Evolutionary conservation across 2,329 filamentous ascomycete genomes (phyloP).

Genomic region (Fusarium caatingaense): DNA sequence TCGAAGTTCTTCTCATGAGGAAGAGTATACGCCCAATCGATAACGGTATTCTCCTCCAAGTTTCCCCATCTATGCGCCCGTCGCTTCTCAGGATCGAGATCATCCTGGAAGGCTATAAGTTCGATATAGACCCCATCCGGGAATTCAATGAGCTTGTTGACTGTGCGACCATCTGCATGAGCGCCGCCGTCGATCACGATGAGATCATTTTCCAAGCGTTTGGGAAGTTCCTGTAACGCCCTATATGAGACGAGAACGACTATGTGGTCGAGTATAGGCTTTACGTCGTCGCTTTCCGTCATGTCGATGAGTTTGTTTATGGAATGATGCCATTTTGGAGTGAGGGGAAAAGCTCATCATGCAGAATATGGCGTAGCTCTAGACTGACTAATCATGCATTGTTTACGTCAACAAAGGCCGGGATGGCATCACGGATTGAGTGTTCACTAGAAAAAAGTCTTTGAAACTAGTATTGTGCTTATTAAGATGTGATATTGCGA

Average conservation of each 20-base stretch:
- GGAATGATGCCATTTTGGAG: neutral
- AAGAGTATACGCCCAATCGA: constrained; percentile 36
- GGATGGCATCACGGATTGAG: neutral
- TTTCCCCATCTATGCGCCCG: constrained; percentile 27
- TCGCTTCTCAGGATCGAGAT: constrained; percentile 17
- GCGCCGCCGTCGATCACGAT: constrained; percentile 27
- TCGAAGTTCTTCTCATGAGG: constrained; percentile 10
- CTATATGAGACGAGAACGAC: constrained; percentile 25
- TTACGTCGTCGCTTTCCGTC: neutral
- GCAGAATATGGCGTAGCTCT: neutral
- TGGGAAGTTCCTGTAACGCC: constrained; percentile 16
- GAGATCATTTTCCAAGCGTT: constrained; percentile 1
- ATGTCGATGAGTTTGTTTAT: neutral
- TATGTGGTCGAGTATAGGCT: constrained; percentile 27
- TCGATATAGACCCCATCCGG: constrained; percentile 31
- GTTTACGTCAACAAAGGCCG: neutral
- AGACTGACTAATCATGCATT: neutral
- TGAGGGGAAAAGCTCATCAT: neutral
- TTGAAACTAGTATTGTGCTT: neutral
- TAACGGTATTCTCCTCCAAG: constrained; percentile 10
- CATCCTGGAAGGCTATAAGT: constrained; percentile 32
- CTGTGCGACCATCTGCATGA: constrained; percentile 25
- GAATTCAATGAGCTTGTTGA: constrained; percentile 29
- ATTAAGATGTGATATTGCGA: accelerated
- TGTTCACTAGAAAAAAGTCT: neutral